phyloP scores from a whole-genome alignment of 2,329 filamentous ascomycete genomes.

The Cadophora luteo-olivacea region DNA sequence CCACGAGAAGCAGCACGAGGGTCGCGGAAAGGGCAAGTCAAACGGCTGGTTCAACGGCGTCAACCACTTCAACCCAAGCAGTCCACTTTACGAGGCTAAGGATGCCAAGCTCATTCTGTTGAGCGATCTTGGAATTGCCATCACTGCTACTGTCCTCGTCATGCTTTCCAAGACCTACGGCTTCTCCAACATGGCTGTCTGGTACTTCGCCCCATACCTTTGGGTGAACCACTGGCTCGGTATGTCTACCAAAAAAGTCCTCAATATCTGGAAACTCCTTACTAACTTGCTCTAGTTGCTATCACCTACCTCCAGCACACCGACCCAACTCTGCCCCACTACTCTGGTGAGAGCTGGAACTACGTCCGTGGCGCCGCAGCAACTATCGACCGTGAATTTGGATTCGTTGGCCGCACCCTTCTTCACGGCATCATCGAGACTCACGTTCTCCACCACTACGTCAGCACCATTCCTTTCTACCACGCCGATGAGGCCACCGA shows the following conservation, averaged over 20 bases:
- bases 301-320: conserved; percentile 99
- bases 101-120: conserved; percentile 87
- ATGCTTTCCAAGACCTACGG: conserved; percentile 79
- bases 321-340: conserved; percentile 92
- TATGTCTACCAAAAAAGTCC: conserved; percentile 56
- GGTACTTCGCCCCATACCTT: conserved; percentile 94
- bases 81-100: conserved; percentile 89
- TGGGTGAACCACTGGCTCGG: conserved; percentile 99
- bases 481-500: conserved; percentile 93
- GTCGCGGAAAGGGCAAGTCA: conserved; percentile 88
- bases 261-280: conserved; percentile 8
- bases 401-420: conserved; percentile 89
- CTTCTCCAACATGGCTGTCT: conserved; percentile 85
- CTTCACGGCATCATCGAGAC: conserved; percentile 98
- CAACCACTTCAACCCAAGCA: conserved; percentile 92
- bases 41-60: conserved; percentile 84
- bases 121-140: conserved; percentile 80
- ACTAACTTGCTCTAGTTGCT: conserved; percentile 67
- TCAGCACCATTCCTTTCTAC: conserved; percentile 96
- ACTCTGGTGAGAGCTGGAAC: conserved; percentile 85
- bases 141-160: conserved; percentile 63
- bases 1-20: conserved; percentile 90
- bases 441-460: conserved; percentile 97
- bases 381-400: conserved; percentile 96
- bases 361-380: conserved; percentile 92